Conservation (phyloP, 106 monocot species). For the Chionographis japonica region DNA sequence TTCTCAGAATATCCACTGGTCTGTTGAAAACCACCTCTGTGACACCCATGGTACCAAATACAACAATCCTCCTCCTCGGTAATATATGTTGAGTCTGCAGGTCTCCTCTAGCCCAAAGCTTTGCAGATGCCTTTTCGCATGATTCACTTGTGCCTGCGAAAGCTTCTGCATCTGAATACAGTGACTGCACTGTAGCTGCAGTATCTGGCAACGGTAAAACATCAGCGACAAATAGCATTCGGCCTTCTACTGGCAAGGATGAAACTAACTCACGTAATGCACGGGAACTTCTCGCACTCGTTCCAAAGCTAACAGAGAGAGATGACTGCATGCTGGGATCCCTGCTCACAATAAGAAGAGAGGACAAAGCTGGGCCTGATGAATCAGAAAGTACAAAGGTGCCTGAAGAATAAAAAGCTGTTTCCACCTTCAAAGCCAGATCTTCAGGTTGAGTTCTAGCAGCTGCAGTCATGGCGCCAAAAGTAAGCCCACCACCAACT, state of each 20-base stretch:
- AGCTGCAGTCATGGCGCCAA: slow-evolving; percentile 56
- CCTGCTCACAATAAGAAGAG: slow-evolving; percentile 69
- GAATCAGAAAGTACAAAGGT: slow-evolving; percentile 80
- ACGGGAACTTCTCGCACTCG: slow-evolving; percentile 59
- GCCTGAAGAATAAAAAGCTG: slow-evolving; percentile 79
- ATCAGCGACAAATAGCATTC: slow-evolving; percentile 88
- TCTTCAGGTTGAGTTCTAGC: slow-evolving; percentile 68
- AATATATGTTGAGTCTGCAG: slow-evolving; percentile 85
- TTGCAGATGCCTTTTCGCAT: slow-evolving; percentile 50
- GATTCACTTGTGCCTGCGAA: slow-evolving; percentile 41
- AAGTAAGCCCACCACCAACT: slow-evolving; percentile 53
- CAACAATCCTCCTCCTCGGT: slow-evolving; percentile 75
- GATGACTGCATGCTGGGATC: slow-evolving; percentile 71
- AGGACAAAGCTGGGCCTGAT: slow-evolving; percentile 47
- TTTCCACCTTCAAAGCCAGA: slow-evolving; percentile 77
- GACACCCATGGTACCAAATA: slow-evolving; percentile 91
- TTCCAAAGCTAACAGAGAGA: slow-evolving; percentile 44
- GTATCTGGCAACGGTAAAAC: slow-evolving; percentile 63
- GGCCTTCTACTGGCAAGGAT: slow-evolving; percentile 72
- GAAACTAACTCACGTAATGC: slow-evolving; percentile 82
- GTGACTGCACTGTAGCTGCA: slow-evolving; percentile 54
- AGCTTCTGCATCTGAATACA: slow-evolving; percentile 62
- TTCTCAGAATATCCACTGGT: slow-evolving; percentile 85
- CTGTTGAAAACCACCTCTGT: slow-evolving; percentile 86
- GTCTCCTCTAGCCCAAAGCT: slow-evolving; percentile 89